phyloP scores from a whole-genome alignment of 1,284 basidiomycete species.

The Ceratobasidium sp. region DNA sequence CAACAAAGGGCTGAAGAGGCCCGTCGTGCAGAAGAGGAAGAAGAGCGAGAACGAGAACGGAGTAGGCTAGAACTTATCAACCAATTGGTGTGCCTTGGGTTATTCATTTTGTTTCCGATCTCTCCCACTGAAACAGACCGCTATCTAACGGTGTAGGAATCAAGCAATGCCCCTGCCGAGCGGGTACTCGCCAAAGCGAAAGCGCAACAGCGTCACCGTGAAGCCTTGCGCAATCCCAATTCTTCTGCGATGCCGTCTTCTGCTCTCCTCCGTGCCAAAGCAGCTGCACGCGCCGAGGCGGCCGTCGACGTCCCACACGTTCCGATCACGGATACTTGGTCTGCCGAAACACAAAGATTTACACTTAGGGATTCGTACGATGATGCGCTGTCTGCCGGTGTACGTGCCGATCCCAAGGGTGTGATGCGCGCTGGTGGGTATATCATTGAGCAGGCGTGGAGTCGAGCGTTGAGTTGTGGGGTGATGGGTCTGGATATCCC shows the following conservation, averaged over 20 bases:
- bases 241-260: slow-evolving; percentile 45
- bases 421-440: slow-evolving; percentile 89
- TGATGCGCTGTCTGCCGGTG: slow-evolving; percentile 77
- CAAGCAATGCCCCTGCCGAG: slow-evolving; percentile 63
- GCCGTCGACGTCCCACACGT: slow-evolving; percentile 80
- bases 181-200: slow-evolving; percentile 73
- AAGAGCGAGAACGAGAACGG: slow-evolving; percentile 76
- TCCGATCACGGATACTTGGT: slow-evolving; percentile 76
- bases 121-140: neutral
- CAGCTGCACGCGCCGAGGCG: slow-evolving; percentile 51
- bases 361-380: slow-evolving; percentile 66
- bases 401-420: slow-evolving; percentile 78
- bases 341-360: slow-evolving; percentile 74
- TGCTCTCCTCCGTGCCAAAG: slow-evolving; percentile 60
- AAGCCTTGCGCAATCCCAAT: slow-evolving; percentile 48
- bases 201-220: slow-evolving; percentile 39
- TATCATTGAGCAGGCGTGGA: slow-evolving; percentile 84
- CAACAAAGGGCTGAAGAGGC: slow-evolving; percentile 76
- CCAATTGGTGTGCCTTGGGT: slow-evolving; percentile 71
- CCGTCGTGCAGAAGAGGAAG: slow-evolving; percentile 74
- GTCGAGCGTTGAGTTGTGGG: slow-evolving; percentile 78
- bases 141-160: slow-evolving; percentile 39
- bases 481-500: slow-evolving; percentile 77
- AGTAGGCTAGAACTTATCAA: slow-evolving; percentile 80
- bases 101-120: neutral